Conservation (phyloP, 2,329 filamentous ascomycete genomes). For the Leptographium radiaticola region DNA sequence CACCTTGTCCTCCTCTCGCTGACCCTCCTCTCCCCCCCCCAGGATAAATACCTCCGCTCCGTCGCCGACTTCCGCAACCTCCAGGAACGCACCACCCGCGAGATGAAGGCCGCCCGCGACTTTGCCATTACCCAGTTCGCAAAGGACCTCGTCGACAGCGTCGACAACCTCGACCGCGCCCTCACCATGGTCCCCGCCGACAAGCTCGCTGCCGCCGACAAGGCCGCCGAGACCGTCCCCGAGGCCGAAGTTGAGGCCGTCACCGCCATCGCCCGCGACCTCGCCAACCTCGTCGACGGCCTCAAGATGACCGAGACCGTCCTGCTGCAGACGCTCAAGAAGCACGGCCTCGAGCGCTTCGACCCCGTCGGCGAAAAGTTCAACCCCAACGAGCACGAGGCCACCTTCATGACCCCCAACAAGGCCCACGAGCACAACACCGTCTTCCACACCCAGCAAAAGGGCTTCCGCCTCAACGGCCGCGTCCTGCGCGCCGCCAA, state of each 20-base stretch:
- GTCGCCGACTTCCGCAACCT: constrained; percentile 97
- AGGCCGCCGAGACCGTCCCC: constrained; percentile 25
- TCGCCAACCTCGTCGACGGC: constrained; percentile 71
- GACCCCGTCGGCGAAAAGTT: constrained; percentile 78
- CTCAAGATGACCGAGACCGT: constrained; percentile 92
- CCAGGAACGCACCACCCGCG: constrained; percentile 84
- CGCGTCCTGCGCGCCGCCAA: constrained; percentile 82
- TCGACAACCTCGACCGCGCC: constrained; percentile 96
- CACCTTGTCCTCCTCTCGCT: not conserved
- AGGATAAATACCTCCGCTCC: constrained; percentile 92
- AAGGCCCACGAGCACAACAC: constrained; percentile 79
- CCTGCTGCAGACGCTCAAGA: constrained; percentile 75
- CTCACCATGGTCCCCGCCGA: constrained; percentile 67
- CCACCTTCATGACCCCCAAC: constrained; percentile 84
- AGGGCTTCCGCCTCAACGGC: constrained; percentile 90
- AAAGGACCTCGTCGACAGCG: constrained; percentile 83
- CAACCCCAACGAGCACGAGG: constrained; percentile 93
- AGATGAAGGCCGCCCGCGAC: constrained; percentile 74
- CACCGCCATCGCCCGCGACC: constrained; percentile 46
- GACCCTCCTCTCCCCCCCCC: not conserved
- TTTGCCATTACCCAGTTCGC: constrained; percentile 95
- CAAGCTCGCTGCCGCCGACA: constrained; percentile 44
- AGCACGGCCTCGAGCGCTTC: constrained; percentile 87
- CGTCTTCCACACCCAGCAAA: constrained; percentile 87
- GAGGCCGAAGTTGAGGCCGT: constrained; percentile 44